Evolutionary conservation across 2,329 filamentous ascomycete species (phyloP).

Genomic region (Exophiala alcalophila): DNA sequence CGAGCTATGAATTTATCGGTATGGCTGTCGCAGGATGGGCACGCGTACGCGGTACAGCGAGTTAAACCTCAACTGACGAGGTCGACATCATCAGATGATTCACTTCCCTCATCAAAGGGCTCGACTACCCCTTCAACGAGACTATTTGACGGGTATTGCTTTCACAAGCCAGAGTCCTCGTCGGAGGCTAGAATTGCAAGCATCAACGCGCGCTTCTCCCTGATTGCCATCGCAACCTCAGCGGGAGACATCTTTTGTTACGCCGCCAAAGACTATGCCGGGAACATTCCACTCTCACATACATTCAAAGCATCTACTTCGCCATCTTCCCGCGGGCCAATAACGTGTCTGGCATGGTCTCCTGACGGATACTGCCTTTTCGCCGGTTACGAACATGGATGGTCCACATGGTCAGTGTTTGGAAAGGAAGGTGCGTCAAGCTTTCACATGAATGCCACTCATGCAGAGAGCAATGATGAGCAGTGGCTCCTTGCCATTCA

Average conservation of each 20-base stretch:
- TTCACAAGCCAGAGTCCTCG: slow-evolving; percentile 67
- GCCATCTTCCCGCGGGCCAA: slow-evolving; percentile 61
- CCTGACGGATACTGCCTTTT: slow-evolving; percentile 96
- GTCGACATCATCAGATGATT: slow-evolving; percentile 34
- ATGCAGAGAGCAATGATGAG: slow-evolving; percentile 68
- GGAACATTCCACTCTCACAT: slow-evolving; percentile 87
- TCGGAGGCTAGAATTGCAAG: slow-evolving; percentile 68
- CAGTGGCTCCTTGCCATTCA: slow-evolving; percentile 78
- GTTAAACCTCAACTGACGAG: slow-evolving; percentile 42
- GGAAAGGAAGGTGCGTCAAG: slow-evolving; percentile 84
- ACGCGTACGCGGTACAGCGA: slow-evolving; percentile 86
- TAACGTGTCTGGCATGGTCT: slow-evolving; percentile 79
- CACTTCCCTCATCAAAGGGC: slow-evolving; percentile 38
- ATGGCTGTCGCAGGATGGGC: slow-evolving; percentile 86
- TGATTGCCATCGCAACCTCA: slow-evolving; percentile 80
- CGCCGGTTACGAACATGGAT: slow-evolving; percentile 85
- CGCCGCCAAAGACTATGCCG: slow-evolving; percentile 85
- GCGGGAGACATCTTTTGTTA: slow-evolving; percentile 85
- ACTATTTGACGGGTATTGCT: slow-evolving; percentile 86
- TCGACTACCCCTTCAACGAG: slow-evolving; percentile 47
- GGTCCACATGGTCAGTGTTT: slow-evolving; percentile 97
- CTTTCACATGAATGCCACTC: slow-evolving; percentile 66
- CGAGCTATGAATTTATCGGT: slow-evolving; percentile 93
- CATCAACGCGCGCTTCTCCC: slow-evolving; percentile 91
- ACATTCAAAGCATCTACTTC: slow-evolving; percentile 69